Conservation (phyloP, 495 filamentous ascomycete species). For the Podospora pseudopauciseta region DNA sequence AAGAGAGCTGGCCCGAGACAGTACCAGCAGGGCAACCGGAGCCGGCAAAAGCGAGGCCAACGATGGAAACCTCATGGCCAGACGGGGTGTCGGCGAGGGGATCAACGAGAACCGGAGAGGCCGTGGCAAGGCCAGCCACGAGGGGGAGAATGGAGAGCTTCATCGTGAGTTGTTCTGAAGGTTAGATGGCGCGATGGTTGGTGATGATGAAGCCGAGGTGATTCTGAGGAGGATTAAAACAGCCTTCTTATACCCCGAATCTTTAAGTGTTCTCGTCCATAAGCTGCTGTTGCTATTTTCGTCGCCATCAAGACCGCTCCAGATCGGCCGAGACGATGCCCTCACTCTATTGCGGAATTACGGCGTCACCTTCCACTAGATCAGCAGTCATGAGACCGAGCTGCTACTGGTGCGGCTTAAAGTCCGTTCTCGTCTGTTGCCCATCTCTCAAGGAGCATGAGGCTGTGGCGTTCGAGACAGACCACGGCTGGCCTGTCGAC, state of each 20-base stretch:
- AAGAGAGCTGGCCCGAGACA: slow-evolving; percentile 39
- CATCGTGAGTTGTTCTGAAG: slow-evolving; percentile 12
- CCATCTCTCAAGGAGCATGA: neutral
- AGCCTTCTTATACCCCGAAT: neutral
- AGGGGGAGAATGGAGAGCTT: slow-evolving; percentile 15
- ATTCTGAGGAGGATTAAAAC: neutral
- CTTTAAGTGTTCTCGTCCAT: neutral
- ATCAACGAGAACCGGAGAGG: slow-evolving; percentile 5
- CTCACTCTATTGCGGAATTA: slow-evolving; percentile 3
- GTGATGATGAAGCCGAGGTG: neutral
- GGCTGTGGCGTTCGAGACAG: neutral
- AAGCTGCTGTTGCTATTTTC: neutral
- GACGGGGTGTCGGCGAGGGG: slow-evolving; percentile 20
- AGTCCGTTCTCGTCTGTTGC: neutral
- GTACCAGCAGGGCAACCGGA: slow-evolving; percentile 48
- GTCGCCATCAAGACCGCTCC: neutral
- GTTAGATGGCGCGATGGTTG: neutral
- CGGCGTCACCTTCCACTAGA: neutral
- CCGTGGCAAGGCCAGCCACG: slow-evolving; percentile 18
- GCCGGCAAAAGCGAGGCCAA: slow-evolving; percentile 45
- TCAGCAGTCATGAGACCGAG: neutral
- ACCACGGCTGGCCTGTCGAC: neutral
- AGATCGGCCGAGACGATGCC: slow-evolving; percentile 1
- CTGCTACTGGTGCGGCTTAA: neutral
- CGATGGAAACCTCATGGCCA: slow-evolving; percentile 34